Percentiles rank a stretch among this genome's conserved stretches.
phyloP scores from a whole-genome alignment of 1,139 yeast genomes.

The Yamadazyma mexicana region DNA sequence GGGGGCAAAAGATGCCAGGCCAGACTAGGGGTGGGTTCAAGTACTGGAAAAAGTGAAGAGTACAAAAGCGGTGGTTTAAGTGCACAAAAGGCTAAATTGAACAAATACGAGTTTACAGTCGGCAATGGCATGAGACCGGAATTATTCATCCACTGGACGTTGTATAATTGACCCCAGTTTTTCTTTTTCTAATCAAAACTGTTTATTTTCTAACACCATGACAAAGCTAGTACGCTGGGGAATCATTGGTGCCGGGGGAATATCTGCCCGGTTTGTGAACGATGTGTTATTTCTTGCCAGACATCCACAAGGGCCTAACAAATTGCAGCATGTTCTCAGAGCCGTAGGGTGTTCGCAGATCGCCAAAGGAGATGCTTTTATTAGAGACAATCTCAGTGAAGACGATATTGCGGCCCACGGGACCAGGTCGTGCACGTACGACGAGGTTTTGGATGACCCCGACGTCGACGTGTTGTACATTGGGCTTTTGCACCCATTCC shows the following conservation, averaged over 20 bases:
- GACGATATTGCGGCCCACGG: slow-evolving; percentile 3
- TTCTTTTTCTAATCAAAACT: too few relatives aligned
- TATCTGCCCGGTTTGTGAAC: slow-evolving; percentile 5
- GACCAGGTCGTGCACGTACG: slow-evolving; percentile 22
- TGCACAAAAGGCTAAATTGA: too few relatives aligned
- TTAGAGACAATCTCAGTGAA: slow-evolving; percentile 6
- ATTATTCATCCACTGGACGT: too few relatives aligned
- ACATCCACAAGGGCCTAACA: slow-evolving; percentile 4
- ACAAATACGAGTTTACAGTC: too few relatives aligned
- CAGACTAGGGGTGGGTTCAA: too few relatives aligned
- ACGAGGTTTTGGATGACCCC: slow-evolving; percentile 40
- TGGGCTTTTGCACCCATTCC: slow-evolving; percentile 60
- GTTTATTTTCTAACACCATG: too few relatives aligned
- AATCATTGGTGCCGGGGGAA: slow-evolving; percentile 8
- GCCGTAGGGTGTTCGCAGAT: slow-evolving; percentile 29
- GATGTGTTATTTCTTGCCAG: slow-evolving; percentile 3
- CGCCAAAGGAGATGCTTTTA: slow-evolving; percentile 27
- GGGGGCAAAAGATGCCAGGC: too few relatives aligned
- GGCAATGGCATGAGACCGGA: too few relatives aligned
- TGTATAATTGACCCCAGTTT: too few relatives aligned
- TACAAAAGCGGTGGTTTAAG: too few relatives aligned
- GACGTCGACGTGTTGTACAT: slow-evolving; percentile 55
- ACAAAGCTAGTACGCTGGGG: slow-evolving; percentile 5
- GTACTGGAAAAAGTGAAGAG: too few relatives aligned
- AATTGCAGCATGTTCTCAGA: slow-evolving; percentile 4